Base-by-base conservation (phyloP, 768 basidiomycete species). In the Kwoniella dejecticola region DNA sequence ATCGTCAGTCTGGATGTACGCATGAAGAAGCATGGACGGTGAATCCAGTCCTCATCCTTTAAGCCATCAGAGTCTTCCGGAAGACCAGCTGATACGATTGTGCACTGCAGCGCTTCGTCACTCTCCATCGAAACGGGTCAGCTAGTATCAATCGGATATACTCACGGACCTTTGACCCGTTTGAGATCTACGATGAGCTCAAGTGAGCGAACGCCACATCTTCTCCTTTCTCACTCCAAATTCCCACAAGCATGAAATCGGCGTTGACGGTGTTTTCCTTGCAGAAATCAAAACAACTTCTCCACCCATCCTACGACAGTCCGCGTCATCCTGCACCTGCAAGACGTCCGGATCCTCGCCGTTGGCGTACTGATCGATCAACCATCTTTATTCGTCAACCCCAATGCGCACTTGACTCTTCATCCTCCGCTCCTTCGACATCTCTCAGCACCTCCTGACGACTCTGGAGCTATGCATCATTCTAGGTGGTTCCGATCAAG, bases 1-100 rank as follows among this genome's bases (percentile, higher is more conserved):
- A 78, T 60, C 66, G 77, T 7, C 52, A 63, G 30, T 36, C 64
- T 8, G 72, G 74, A 1, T 78, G 77, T 49, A 73, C 74, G 11
- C 77, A 78, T 48, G 75, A 78, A 40, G 77, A 78, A 56, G 63
- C 71, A 4, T 78, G 77, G 77, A 78, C 77, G 3, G 72, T 70
- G 40, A 60, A 70, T 64, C 0, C 12, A 38, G 15, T 7, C 50
- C 10, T 59, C 17, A 27, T 41, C 61, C 7, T 11, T 24, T 27
- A 10, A 44, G 26, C 4, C 38, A n/a, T 4, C 19, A 38, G 8
- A 15, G 19, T 30, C 21, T 29, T 59, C 10, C 2, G 26, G 58
- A 50, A 49, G 23, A 52, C 29, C 7, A 27, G 30, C 17, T 31
- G n/a, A 19, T 11, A 7, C 11, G 41, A 19, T 55, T 26, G n/a